A percentile compares a stretch with the other conserved stretches of the same genome.
These are phyloP conservation scores for Fusarium cyanostomum DNA, from an alignment of 2,329 filamentous ascomycete genomes.

Conservation along the genomic window DNA sequence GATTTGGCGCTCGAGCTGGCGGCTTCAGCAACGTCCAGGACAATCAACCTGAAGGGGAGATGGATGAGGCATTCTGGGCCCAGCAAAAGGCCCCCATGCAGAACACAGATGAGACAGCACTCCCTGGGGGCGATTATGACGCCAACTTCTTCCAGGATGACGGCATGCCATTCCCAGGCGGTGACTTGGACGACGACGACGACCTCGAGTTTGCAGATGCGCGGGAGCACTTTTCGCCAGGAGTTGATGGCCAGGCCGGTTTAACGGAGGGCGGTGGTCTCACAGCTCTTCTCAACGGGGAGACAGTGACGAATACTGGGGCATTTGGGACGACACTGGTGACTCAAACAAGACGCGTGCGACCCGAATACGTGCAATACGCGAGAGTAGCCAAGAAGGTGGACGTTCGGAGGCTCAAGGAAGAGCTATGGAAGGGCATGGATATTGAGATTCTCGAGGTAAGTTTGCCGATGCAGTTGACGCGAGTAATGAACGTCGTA, in stretches of 20 bases:
- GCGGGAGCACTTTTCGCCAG: conserved; percentile 79
- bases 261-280: conserved; percentile 60
- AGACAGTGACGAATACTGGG: conserved; percentile 57
- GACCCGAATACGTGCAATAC: conserved; percentile 76
- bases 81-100: conserved; percentile 67
- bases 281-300: conserved; percentile 60
- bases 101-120: conserved; percentile 61
- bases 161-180: conserved; percentile 73
- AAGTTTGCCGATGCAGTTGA: conserved; percentile 39
- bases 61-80: conserved; percentile 98
- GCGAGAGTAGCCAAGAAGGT: conserved; percentile 77
- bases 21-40: conserved; percentile 56
- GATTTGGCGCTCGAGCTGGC: conserved; percentile 56
- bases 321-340: conserved; percentile 75
- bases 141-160: conserved; percentile 98
- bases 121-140: conserved; percentile 84
- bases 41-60: conserved; percentile 74
- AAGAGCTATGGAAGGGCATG: conserved; percentile 76
- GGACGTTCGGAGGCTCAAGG: conserved; percentile 73
- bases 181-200: conserved; percentile 68
- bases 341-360: conserved; percentile 68
- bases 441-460: conserved; percentile 64
- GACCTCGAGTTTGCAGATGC: conserved; percentile 82
- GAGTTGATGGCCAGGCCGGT: conserved; percentile 60
- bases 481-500: not conserved